Conservation (phyloP, 176 grass and related monocot genomes). For the Triticum timopheevii region DNA sequence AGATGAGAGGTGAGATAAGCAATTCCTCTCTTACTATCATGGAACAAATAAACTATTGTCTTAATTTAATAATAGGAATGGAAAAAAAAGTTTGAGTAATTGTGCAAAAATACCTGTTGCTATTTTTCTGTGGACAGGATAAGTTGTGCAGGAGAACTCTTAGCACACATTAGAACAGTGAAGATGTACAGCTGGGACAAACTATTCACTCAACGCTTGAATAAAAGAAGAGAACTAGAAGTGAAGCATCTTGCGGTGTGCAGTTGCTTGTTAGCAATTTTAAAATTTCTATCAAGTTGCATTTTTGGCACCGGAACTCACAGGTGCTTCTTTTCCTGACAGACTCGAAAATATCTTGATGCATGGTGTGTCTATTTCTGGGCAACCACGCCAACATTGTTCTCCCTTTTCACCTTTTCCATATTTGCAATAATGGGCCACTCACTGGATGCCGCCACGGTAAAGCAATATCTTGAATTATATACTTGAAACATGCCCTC, state of each 20-base stretch:
- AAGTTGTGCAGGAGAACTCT: slow-evolving; percentile 88
- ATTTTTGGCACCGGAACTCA: slow-evolving; percentile 8
- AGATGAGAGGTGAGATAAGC: slow-evolving; percentile 67
- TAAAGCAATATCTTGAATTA: slow-evolving; percentile 46
- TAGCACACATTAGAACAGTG: slow-evolving; percentile 88
- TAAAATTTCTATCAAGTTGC: slow-evolving; percentile 1
- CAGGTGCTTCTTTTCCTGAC: slow-evolving; percentile 17
- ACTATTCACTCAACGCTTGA: slow-evolving; percentile 73
- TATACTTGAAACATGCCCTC: slow-evolving; percentile 26
- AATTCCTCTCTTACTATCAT: neutral
- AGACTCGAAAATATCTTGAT: slow-evolving; percentile 99
- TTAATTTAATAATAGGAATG: neutral
- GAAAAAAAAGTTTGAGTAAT: neutral
- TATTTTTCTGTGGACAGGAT: slow-evolving; percentile 52
- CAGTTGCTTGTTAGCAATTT: slow-evolving; percentile 14
- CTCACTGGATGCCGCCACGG: slow-evolving; percentile 88
- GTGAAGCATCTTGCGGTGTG: slow-evolving; percentile 89
- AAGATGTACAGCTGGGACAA: slow-evolving; percentile 98
- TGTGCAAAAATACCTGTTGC: neutral
- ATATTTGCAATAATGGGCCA: slow-evolving; percentile 83
- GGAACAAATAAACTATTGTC: neutral
- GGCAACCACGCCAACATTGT: slow-evolving; percentile 94
- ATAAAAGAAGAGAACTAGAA: slow-evolving; percentile 85
- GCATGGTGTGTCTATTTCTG: slow-evolving; percentile 99
- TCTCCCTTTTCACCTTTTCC: slow-evolving; percentile 92